Percentiles rank a stretch among this genome's conserved stretches.
phyloP scores from a whole-genome alignment of 148 eudicot genomes.

The Rhododendron ferrugineum region DNA sequence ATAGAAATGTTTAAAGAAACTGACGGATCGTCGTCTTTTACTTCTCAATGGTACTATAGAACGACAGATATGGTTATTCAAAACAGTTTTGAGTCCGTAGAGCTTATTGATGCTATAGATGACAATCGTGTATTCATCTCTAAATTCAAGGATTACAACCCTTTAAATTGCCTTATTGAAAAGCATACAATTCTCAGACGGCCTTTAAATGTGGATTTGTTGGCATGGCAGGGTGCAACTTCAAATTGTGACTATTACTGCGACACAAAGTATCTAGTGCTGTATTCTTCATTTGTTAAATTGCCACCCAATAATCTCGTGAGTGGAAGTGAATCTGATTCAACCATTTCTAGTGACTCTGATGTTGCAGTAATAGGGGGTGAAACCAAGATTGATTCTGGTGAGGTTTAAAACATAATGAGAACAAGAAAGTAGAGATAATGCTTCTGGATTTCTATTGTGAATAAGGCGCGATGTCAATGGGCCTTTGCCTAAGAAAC shows the following conservation, averaged over 20 bases:
- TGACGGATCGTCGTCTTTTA: slow-evolving; percentile 41
- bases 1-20: slow-evolving; percentile 60
- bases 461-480: slow-evolving; percentile 12
- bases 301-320: slow-evolving; percentile 23
- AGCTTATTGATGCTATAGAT: slow-evolving; percentile 34
- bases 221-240: slow-evolving; percentile 1
- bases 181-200: no score
- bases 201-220: slow-evolving; percentile 10
- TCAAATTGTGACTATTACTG: slow-evolving; percentile 54
- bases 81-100: background rate
- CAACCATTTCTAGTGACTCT: no score
- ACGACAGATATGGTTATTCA: slow-evolving; percentile 57
- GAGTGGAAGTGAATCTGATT: background rate
- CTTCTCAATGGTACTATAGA: slow-evolving; percentile 76
- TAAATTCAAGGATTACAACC: no score
- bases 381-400: no score
- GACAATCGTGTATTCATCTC: no score
- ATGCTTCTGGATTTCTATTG: slow-evolving; percentile 5
- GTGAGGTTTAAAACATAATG: no score
- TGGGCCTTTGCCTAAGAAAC: background rate
- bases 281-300: slow-evolving; percentile 43
- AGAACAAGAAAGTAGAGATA: background rate
- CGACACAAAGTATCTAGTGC: slow-evolving; percentile 55
- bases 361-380: no score
- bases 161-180: no score